A percentile compares a stretch with the other conserved stretches of the same genome.
Evolutionary conservation across 1,284 basidiomycete genomes (phyloP).

Genomic region (Ustilago xerochloae): DNA sequence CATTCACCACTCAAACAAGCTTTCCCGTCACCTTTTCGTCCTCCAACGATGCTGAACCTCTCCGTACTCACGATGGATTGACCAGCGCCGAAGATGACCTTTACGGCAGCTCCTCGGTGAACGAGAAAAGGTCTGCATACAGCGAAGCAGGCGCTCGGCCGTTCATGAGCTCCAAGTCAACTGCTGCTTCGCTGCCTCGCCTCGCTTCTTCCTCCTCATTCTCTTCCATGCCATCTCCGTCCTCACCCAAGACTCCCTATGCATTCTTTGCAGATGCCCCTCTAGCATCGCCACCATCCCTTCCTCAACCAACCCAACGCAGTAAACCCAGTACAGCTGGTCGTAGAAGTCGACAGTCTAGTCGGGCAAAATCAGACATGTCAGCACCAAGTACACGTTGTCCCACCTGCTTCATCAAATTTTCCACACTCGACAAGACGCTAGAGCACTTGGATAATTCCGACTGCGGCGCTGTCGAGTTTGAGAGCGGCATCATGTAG

Average conservation of each 20-base stretch:
- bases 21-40: slow-evolving; percentile 16
- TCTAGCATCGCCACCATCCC: slow-evolving; percentile 4
- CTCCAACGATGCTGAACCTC: not conserved
- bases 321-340: slow-evolving; percentile 6
- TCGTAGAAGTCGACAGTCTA: slow-evolving; percentile 14
- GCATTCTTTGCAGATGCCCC: slow-evolving; percentile 16
- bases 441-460: slow-evolving; percentile 35
- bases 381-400: slow-evolving; percentile 28
- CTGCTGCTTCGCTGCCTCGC: slow-evolving; percentile 7
- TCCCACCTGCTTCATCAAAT: slow-evolving; percentile 39
- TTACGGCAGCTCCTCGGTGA: slow-evolving; percentile 1
- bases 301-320: slow-evolving; percentile 3
- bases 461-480: slow-evolving; percentile 42
- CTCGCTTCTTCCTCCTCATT: slow-evolving; percentile 13
- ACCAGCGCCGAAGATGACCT: slow-evolving; percentile 12
- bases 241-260: slow-evolving; percentile 19
- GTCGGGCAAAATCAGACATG: slow-evolving; percentile 28
- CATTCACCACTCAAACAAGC: not conserved
- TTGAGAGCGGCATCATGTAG: slow-evolving; percentile 39
- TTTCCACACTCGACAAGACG: slow-evolving; percentile 26
- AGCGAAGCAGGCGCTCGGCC: not conserved
- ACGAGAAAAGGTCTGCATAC: not conserved
- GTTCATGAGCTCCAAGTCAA: not conserved
- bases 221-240: slow-evolving; percentile 11
- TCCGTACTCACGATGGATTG: not conserved